Evolutionary conservation across 2,329 filamentous ascomycete species (phyloP).

Genomic region (Aureobasidium musti): DNA sequence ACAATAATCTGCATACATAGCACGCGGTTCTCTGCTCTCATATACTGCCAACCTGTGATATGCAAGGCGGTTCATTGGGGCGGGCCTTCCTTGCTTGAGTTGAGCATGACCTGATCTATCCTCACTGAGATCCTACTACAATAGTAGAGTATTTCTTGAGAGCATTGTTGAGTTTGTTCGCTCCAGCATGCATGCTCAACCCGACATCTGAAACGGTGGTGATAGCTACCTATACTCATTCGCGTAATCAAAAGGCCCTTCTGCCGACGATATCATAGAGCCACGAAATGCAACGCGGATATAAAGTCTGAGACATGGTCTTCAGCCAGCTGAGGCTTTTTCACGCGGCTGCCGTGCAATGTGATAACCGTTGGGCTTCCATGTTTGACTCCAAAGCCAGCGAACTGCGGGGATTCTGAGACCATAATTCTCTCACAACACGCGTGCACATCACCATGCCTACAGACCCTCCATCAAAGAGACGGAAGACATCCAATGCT

Average conservation of each 20-base stretch:
- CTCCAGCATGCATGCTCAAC: neutral
- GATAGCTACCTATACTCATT: neutral
- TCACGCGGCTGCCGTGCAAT: conserved; percentile 12
- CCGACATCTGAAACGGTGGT: neutral
- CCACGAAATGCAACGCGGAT: neutral
- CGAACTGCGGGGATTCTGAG: conserved; percentile 2
- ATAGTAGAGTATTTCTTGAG: neutral
- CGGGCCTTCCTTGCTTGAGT: neutral
- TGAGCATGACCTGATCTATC: neutral
- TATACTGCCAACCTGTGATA: neutral
- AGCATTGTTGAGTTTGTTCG: neutral
- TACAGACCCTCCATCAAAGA: conserved; percentile 6
- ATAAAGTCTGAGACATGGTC: neutral
- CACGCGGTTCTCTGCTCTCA: neutral
- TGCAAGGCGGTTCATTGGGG: no score
- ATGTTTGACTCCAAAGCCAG: neutral
- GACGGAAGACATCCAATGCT: neutral
- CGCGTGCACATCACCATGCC: conserved; percentile 7
- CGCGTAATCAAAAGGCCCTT: neutral
- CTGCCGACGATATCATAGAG: neutral
- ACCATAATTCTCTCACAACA: conserved; percentile 11
- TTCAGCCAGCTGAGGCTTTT: neutral
- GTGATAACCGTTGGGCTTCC: conserved; percentile 18
- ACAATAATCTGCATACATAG: neutral
- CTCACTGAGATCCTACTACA: neutral